Base-by-base conservation (phyloP, 2,329 filamentous ascomycete species). In the Albifimbria verrucaria region DNA sequence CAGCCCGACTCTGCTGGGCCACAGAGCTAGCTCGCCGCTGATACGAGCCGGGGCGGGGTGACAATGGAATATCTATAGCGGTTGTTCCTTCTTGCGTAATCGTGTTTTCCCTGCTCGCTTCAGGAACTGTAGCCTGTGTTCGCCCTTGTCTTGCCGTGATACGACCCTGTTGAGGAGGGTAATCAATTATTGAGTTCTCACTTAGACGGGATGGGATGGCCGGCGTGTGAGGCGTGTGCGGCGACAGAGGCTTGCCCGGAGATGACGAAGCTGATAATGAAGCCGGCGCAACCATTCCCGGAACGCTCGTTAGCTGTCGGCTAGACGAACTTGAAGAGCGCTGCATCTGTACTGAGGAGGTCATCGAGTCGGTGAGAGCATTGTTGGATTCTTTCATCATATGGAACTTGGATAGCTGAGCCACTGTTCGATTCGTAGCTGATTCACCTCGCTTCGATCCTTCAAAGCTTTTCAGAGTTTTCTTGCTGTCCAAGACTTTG, bases 181-280 rank as follows among this genome's bases (percentile, higher is more conserved):
- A 69, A 50, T 72, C 69, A 36, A 71, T 70, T 26, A 94, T 90
- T 49, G 90, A 94, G 65, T 95, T 92, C 57, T 94, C 91, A 65
- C 91, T 96, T 21, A 99, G 76, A n/a, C 94, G 83, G 7, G 92
- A 97, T 20, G 93, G 93, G 24, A 97, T 91, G 11, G 92, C 92
- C 4, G 94, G 94, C 0, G 92, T 96, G 65, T 97, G 92, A 1
- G 92, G 91, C 0, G 90, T 96, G 65, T 93, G 91, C 10, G 89
- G 92, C 3, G 91, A 96, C 18, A 95, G 82, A 0, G 92, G 90
- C 63, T 96, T 96, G 52, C 89, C 90, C 1, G 92, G 92, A 10
- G 92, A 97, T 1, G 92, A 93, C 1, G 90, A 93, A 11, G 87
- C 87, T 4, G 92, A 97, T 58, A 91, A 78, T 0, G 89, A 91